Evolutionary conservation across 371 early-diverging fungal genomes (phyloP).

Genomic region (Rhizopus delemar): DNA sequence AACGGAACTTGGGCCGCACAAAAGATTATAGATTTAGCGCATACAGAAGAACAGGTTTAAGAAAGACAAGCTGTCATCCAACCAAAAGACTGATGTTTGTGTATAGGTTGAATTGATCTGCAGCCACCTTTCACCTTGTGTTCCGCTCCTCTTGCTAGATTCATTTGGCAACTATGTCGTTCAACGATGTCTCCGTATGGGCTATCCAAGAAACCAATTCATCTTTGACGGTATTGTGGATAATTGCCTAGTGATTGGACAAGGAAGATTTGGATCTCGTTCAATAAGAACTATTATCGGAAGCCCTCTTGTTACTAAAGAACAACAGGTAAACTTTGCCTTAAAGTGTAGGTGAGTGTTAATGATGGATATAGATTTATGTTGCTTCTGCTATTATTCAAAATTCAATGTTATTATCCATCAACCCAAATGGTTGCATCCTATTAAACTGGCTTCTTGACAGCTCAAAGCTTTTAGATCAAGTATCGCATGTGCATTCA

Average conservation of each 20-base stretch:
- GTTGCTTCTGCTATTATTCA: slow-evolving; percentile 86
- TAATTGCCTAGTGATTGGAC: slow-evolving; percentile 73
- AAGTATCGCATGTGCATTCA: slow-evolving; percentile 5
- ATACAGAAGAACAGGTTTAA: slow-evolving; percentile 35
- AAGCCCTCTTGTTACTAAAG: slow-evolving; percentile 51
- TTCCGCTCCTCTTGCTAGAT: slow-evolving; percentile 76
- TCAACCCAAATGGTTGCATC: slow-evolving; percentile 87
- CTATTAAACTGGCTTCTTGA: slow-evolving; percentile 91
- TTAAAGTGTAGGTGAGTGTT: background rate
- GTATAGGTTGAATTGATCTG: slow-evolving; percentile 23
- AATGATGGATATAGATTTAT: slow-evolving; percentile 31
- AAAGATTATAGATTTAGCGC: slow-evolving; percentile 77
- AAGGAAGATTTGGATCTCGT: slow-evolving; percentile 80
- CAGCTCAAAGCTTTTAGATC: slow-evolving; percentile 59
- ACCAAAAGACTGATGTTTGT: background rate
- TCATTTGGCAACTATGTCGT: slow-evolving; percentile 91
- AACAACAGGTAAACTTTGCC: slow-evolving; percentile 51
- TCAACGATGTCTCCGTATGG: slow-evolving; percentile 77
- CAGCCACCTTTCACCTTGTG: slow-evolving; percentile 54
- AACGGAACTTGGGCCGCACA: slow-evolving; percentile 93
- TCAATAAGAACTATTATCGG: slow-evolving; percentile 82
- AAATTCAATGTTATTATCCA: slow-evolving; percentile 72
- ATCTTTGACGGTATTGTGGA: slow-evolving; percentile 77
- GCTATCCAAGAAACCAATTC: slow-evolving; percentile 66
- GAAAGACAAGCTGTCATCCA: too few species aligned